Base-by-base conservation (phyloP, 2,329 filamentous ascomycete genomes). In the Curvularia eragrostidis region DNA sequence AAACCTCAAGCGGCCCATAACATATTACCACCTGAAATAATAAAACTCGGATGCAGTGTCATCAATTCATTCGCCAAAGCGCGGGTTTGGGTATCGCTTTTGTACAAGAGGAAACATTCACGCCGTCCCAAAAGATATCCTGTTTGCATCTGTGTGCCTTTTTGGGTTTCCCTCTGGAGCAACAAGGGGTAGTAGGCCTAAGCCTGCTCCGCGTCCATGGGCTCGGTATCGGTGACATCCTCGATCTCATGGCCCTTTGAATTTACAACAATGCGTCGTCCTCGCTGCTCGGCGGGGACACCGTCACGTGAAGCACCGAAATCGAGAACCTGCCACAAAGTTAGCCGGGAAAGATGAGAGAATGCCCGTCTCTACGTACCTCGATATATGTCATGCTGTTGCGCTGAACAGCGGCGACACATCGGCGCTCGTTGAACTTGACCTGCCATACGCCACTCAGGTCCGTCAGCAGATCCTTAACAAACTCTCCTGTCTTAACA, bases 381-480 rank as follows among this genome's bases (percentile, higher is more conserved):
- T 99, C 95, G 57, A 99, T 93, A 76, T 96, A 99, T 19, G 95
- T 99, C 69, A 97, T 80, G 69, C 88, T 89, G 65, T 97, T 92
- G 54, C 95, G 87, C 81, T 99, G 95, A 55, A 99, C 95, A 43
- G 95, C 95, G 58, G 95, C 95, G 56, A 99, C 95, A 75, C 95
- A 99, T 75, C 94, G 86, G 66, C 95, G 85, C 73, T 96, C 92
- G 71, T 99, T 93, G 79, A 99, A 99, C 71, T 95, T 95, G 70
- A 99, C 95, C 80, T 99, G 95, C 95, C 95, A 99, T 7, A 99
- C 95, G n/a, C 94, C 93, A 66, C 89, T 94, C 34, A 99, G 83
- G 71, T 97, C 93, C 13, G 92, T 97, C 70, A 99, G 83, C 41
- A 99, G 84, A 77, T 99, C 94, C 66, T 94, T 91, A 51, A 97